Evolutionary conservation across 1,284 basidiomycete species (phyloP), one percentile per base, ranked within the genome.

Genomic region (Wolfiporia cocos): DNA sequence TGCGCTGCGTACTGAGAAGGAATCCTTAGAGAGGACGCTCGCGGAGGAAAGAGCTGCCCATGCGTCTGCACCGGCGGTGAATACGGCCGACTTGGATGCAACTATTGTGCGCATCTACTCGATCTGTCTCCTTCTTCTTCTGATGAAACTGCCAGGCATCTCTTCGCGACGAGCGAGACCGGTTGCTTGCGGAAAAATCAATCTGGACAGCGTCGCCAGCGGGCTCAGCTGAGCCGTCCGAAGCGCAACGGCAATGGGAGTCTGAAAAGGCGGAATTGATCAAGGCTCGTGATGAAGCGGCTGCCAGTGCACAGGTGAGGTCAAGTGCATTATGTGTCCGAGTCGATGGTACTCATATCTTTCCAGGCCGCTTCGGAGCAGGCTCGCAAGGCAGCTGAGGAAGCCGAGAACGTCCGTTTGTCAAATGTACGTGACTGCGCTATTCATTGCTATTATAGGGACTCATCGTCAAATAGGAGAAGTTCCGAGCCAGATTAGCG

Each of bases 91-190:
- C 18, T 41, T 53, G 19, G 41, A 50, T 6, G 49, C 50, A 7
- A 50, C 64, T n/a, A 58, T 79, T 35, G 78, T 81, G 52, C 21
- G 73, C 64, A n/a, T 19, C 39, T 30, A 19, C 26, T 24, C 11
- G 24, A 12, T 24, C n/a, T 30, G 11, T 17, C n/a, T 42, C 42
- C 17, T 42, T 39, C 20, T 11, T 29, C 29, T 21, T 15, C 26
- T 11, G 6, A 28, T 14, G 1, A 4, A 6, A 14, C 12, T 33
- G 44, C 15, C 40, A 86, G 84, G 63, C 70, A 38, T 51, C 68
- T 26, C 57, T 86, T n/a, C 70, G 64, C 23, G 68, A 70, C 26
- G 83, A 87, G 54, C 68, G 76, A 23, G 81, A 86, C 49, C 67
- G 64, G 37, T 59, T 86, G 3, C 59, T 79, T 19, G 68, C 68